These are phyloP conservation scores for Fusarium denticulatum DNA, from an alignment of 2,329 filamentous ascomycete species.

Conservation along the genomic window DNA sequence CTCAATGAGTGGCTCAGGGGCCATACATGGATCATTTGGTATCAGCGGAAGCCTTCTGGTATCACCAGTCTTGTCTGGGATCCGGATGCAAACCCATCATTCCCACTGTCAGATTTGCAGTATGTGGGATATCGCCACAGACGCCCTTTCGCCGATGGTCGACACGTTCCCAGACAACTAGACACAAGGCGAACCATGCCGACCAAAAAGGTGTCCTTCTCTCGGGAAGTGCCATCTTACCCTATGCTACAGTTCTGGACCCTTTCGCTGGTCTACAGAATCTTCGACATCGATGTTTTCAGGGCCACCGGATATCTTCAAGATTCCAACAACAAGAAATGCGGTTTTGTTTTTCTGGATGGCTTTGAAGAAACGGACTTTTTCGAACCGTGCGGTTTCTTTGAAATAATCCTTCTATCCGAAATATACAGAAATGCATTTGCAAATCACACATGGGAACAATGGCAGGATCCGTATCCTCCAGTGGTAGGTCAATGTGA, in stretches of 20 bases:
- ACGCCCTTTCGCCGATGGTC: fast-evolving
- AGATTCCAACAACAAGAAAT: fast-evolving
- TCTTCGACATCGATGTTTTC: background rate
- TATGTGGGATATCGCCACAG: fast-evolving
- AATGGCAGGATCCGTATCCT: background rate
- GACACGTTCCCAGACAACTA: fast-evolving
- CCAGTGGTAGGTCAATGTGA: fast-evolving
- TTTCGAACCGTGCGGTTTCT: fast-evolving
- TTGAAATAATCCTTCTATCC: background rate
- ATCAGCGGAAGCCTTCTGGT: fast-evolving
- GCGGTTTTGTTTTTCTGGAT: fast-evolving
- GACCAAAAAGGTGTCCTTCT: fast-evolving
- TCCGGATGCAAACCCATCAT: background rate
- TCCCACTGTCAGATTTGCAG: fast-evolving
- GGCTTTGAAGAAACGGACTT: fast-evolving
- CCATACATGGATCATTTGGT: fast-evolving
- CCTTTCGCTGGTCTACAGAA: background rate
- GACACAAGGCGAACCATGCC: background rate
- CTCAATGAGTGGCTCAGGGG: background rate
- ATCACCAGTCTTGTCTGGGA: background rate
- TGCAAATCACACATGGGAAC: fast-evolving
- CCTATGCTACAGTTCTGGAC: background rate
- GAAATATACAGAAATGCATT: fast-evolving
- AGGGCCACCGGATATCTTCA: fast-evolving
- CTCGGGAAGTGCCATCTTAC: background rate